phyloP scores from a whole-genome alignment of 2,329 filamentous ascomycete genomes.

The Grosmannia huntii region DNA sequence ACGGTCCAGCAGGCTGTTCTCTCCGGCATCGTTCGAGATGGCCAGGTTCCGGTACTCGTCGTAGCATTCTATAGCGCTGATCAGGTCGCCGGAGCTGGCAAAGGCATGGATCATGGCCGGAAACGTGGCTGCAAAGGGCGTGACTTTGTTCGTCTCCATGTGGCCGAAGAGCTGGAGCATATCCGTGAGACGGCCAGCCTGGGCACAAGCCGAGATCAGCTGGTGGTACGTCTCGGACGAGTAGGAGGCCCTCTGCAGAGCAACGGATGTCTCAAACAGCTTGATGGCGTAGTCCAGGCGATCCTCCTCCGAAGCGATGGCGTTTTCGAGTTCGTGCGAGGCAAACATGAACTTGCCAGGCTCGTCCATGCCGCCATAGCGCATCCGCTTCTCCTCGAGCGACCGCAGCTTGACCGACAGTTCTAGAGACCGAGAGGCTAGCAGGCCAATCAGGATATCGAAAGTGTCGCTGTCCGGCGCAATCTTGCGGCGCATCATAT shows the following conservation, averaged over 20 bases:
- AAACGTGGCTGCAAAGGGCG: constrained; percentile 71
- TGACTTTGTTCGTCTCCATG: constrained; percentile 68
- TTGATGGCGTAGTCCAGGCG: constrained; percentile 74
- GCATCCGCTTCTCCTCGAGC: constrained; percentile 68
- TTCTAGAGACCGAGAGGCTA: constrained; percentile 71
- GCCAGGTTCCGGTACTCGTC: constrained; percentile 86
- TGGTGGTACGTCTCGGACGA: constrained; percentile 74
- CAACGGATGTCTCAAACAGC: constrained; percentile 66
- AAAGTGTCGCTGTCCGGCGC: constrained; percentile 76
- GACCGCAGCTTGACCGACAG: constrained; percentile 58
- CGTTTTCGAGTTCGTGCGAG: constrained; percentile 76
- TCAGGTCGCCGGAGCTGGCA: constrained; percentile 64
- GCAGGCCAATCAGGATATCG: constrained; percentile 69
- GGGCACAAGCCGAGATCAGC: constrained; percentile 77
- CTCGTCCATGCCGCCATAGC: constrained; percentile 78
- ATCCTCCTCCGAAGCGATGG: constrained; percentile 77
- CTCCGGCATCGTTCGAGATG: constrained; percentile 68
- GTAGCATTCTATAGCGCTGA: constrained; percentile 86
- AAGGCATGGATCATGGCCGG: constrained; percentile 94
- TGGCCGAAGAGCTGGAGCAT: constrained; percentile 88
- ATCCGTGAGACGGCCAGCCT: constrained; percentile 65
- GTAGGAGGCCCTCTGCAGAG: constrained; percentile 51
- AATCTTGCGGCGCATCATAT: constrained; percentile 84
- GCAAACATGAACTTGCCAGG: constrained; percentile 76
- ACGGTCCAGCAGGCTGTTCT: constrained; percentile 53